Conservation (phyloP, 2,329 filamentous ascomycete species). For the Triangularia setosa region DNA sequence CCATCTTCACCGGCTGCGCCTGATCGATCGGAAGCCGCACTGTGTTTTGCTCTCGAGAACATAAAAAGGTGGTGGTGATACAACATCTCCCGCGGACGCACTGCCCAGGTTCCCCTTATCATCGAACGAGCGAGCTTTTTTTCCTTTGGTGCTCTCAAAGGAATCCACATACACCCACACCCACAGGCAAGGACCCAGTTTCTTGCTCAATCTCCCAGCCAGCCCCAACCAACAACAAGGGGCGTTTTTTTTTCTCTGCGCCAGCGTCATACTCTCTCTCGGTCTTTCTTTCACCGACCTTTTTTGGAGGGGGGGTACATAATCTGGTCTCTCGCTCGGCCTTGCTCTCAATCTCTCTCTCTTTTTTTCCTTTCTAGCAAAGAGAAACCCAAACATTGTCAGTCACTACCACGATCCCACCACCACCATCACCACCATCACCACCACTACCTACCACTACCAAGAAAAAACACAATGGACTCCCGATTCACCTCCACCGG, state of each 20-base stretch:
- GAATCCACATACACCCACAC: background rate
- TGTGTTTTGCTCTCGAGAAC: background rate
- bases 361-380: background rate
- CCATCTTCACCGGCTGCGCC: background rate
- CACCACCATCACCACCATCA: background rate
- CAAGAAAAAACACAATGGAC: slow-evolving; percentile 28
- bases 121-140: background rate
- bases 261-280: background rate
- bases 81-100: slow-evolving; percentile 9
- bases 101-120: background rate
- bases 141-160: background rate
- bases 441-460: background rate
- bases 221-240: background rate
- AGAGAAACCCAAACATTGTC: background rate
- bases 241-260: background rate
- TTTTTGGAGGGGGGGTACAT: background rate
- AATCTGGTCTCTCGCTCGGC: background rate
- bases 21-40: slow-evolving; percentile 17
- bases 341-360: background rate
- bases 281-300: background rate
- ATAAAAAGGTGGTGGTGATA: slow-evolving; percentile 19
- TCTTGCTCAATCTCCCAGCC: background rate
- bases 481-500: slow-evolving; percentile 31
- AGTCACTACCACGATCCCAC: background rate
- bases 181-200: background rate